phyloP scores from a whole-genome alignment of 2,329 filamentous ascomycete genomes.

The Sporothrix euskadiensis region DNA sequence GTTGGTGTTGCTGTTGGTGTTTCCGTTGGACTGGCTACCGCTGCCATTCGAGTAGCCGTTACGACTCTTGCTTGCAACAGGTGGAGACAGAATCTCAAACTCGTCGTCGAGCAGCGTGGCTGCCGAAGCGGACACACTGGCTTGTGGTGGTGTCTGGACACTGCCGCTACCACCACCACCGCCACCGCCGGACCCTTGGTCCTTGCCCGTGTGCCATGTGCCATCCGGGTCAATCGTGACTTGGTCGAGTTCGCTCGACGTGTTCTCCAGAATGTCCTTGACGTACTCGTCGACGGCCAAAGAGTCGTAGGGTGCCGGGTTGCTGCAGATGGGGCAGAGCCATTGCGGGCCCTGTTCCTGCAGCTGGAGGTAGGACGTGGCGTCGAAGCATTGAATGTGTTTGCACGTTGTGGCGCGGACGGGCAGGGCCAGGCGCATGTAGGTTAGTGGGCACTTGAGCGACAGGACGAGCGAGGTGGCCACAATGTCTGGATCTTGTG shows the following conservation, averaged over 20 bases:
- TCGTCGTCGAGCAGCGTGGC: constrained; percentile 24
- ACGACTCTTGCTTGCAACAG: not conserved
- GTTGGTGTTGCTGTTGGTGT: constrained; percentile 41
- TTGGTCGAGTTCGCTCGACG: constrained; percentile 70
- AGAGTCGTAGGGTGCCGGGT: constrained; percentile 74
- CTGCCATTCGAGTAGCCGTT: constrained; percentile 24
- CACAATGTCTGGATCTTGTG: constrained; percentile 84
- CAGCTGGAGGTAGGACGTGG: constrained; percentile 83
- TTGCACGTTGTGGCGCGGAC: constrained; percentile 77
- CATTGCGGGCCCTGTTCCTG: constrained; percentile 97
- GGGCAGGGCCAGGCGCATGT: constrained; percentile 75
- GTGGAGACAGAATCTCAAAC: constrained; percentile 20
- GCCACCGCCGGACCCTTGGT: constrained; percentile 21
- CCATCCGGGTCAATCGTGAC: constrained; percentile 89
- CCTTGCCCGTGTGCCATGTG: constrained; percentile 58
- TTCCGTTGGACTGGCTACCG: not conserved
- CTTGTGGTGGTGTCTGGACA: not conserved
- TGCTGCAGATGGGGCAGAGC: constrained; percentile 94
- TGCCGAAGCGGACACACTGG: not conserved
- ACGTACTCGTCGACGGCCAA: constrained; percentile 92
- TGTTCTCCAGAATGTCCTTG: constrained; percentile 77
- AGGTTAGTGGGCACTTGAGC: constrained; percentile 88
- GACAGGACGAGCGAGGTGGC: constrained; percentile 87
- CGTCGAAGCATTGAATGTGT: constrained; percentile 95
- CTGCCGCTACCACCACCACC: not conserved